Conservation (phyloP, 352 stramenopile species). For the Globisporangium orthogonon region DNA sequence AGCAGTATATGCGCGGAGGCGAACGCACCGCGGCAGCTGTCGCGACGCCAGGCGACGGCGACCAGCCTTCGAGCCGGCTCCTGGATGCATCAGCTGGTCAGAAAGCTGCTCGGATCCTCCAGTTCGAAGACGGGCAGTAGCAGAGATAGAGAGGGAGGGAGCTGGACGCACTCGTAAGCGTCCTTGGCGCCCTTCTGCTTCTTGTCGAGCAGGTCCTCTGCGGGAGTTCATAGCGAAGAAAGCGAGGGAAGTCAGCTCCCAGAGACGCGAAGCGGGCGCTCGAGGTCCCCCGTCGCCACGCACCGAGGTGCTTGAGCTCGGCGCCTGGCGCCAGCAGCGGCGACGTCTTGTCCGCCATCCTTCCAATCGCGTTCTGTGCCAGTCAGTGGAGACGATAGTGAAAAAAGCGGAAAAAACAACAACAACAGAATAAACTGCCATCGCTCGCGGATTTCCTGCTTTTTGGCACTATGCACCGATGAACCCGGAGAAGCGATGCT, state of each 20-base stretch:
- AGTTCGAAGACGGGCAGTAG: not conserved
- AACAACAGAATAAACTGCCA: too few relatives aligned
- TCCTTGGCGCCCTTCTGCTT: slow-evolving; percentile 12
- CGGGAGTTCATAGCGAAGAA: not conserved
- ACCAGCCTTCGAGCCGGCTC: slow-evolving; percentile 60
- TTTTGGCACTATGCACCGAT: not conserved
- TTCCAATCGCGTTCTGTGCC: slow-evolving; percentile 6
- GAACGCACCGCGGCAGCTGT: slow-evolving; percentile 3
- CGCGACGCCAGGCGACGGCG: slow-evolving; percentile 24
- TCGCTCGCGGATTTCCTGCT: not conserved
- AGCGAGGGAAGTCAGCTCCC: not conserved
- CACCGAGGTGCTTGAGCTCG: slow-evolving; percentile 45
- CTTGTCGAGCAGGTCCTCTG: slow-evolving; percentile 15
- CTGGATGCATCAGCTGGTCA: slow-evolving; percentile 8
- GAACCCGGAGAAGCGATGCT: too few relatives aligned
- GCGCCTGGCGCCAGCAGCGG: slow-evolving; percentile 31
- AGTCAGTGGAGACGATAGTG: not conserved
- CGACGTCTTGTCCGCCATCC: slow-evolving; percentile 36
- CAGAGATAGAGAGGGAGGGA: slow-evolving; percentile 2
- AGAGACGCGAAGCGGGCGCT: too few relatives aligned
- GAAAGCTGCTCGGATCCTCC: too few relatives aligned
- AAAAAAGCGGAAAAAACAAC: not conserved
- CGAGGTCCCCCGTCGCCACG: slow-evolving; percentile 1
- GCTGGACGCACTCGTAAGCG: slow-evolving; percentile 22
- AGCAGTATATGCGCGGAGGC: not conserved